A percentile compares a stretch with the other conserved stretches of the same genome.
Conservation (phyloP, 169 alveolate species). For the Plasmodium blacklocki region DNA sequence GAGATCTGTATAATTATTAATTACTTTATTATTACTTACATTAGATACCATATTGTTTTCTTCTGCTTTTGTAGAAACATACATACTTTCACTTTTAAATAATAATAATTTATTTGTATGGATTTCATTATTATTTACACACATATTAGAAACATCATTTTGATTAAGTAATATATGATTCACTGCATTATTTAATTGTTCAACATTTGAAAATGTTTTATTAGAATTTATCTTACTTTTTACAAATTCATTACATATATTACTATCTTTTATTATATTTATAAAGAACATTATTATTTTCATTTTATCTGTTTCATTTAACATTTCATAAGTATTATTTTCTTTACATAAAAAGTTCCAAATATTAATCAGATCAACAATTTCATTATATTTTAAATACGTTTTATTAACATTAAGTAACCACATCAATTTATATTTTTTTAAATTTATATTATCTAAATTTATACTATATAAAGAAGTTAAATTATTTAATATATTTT, state of each 20-base stretch:
- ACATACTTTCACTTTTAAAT: not conserved
- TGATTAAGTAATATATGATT: not conserved
- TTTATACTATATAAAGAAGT: not conserved
- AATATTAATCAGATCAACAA: conserved; percentile 13
- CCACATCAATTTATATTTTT: conserved; percentile 17
- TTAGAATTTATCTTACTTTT: not conserved
- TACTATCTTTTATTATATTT: conserved; percentile 23
- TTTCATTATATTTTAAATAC: not conserved
- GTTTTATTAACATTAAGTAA: not conserved
- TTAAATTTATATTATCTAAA: not conserved
- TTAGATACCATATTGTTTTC: not conserved
- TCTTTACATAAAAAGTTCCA: conserved; percentile 19
- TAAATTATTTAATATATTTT: not conserved
- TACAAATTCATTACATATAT: not conserved
- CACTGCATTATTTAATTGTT: not conserved
- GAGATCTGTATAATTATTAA: too few relatives aligned
- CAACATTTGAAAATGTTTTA: too few relatives aligned
- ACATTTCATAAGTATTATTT: conserved; percentile 29
- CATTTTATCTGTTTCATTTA: conserved; percentile 16
- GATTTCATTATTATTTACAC: not conserved
- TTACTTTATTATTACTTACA: too few relatives aligned
- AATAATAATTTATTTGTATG: not conserved
- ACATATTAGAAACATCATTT: not conserved
- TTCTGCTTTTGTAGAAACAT: not conserved
- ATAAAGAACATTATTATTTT: conserved; percentile 6